Evolutionary conservation across 1,284 basidiomycete species (phyloP), one percentile per base, ranked within the genome.

Genomic region (Phylloboletellus chloephorus): DNA sequence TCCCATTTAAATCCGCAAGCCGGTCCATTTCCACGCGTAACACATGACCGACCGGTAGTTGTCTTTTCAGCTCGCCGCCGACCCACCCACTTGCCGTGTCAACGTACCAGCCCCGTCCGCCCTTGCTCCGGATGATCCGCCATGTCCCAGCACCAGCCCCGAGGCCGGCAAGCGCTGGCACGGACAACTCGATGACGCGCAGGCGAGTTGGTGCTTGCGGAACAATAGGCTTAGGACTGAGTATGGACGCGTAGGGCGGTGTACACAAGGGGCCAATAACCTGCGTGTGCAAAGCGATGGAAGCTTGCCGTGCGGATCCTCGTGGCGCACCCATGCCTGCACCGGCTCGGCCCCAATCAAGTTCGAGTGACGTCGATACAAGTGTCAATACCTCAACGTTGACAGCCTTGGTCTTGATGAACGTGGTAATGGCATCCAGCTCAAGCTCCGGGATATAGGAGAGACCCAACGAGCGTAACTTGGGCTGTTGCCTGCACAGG

Each of bases 51-150:
- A 61, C 60, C 4, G 70, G 63, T 8, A 95, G 65, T 51, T 82
- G 79, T 32, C 91, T 70, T 46, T 73, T 65, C 37, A 88, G 63
- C 19, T 67, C 64, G 35, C 68, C 66, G 3, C 68, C 65, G 31
- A 85, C 69, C 83, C 92, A 95, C 2, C 86, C 88, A 37, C 82
- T 83, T 11, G 87, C 86, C 0, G 81, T 77, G 60, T 96, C 89
- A 41, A 95, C 90, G 55, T 94, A 96, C 93, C 95, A 98, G 2
- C 92, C 94, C 30, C 95, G 69, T 0, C 92, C 83, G 3, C 95
- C 95, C 58, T 96, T 94, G 55, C 89, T 93, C 51, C 79, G 74
- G 26, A 98, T 74, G 44, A 90, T 86, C 44, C 85, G 78, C 95
- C 95, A 98, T 26, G 81, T 67, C 3, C 80, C 82, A 0, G 82